These are phyloP conservation scores for Aspergillus tubingensis DNA, from an alignment of 2,329 filamentous ascomycete species.

Conservation along the genomic window DNA sequence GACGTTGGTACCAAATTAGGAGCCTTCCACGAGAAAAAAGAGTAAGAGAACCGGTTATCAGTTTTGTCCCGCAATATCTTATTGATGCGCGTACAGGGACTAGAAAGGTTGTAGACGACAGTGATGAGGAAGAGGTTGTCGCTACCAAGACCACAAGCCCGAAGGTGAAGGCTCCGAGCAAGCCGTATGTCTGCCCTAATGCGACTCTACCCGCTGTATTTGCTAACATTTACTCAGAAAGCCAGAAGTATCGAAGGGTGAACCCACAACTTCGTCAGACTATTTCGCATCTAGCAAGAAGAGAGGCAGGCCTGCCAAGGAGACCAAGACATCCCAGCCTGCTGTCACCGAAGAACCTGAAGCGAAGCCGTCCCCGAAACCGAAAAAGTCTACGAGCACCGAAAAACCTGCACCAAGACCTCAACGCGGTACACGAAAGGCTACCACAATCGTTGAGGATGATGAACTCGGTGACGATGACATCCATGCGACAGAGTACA, in stretches of 20 bases:
- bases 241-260: slow-evolving; percentile 52
- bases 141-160: slow-evolving; percentile 40
- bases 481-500: slow-evolving; percentile 75
- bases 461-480: slow-evolving; percentile 73
- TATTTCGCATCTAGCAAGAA: slow-evolving; percentile 64
- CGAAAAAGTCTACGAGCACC: slow-evolving; percentile 54
- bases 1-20: not conserved
- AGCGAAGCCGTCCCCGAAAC: slow-evolving; percentile 20
- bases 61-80: not conserved
- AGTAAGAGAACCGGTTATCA: slow-evolving; percentile 28
- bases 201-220: not conserved
- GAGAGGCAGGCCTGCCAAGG: slow-evolving; percentile 48
- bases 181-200: slow-evolving; percentile 48
- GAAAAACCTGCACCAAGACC: slow-evolving; percentile 22
- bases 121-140: slow-evolving; percentile 66
- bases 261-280: slow-evolving; percentile 62
- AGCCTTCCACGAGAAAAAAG: slow-evolving; percentile 33
- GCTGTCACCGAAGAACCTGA: not conserved
- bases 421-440: slow-evolving; percentile 29
- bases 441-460: slow-evolving; percentile 56
- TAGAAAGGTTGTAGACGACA: slow-evolving; percentile 77
- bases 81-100: slow-evolving; percentile 36
- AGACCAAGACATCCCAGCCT: slow-evolving; percentile 20
- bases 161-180: slow-evolving; percentile 44
- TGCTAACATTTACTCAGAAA: slow-evolving; percentile 40